Evolutionary conservation across 495 filamentous ascomycete species (phyloP), one percentile per base, ranked within the genome.

Genomic region (Podospora tetraspora): DNA sequence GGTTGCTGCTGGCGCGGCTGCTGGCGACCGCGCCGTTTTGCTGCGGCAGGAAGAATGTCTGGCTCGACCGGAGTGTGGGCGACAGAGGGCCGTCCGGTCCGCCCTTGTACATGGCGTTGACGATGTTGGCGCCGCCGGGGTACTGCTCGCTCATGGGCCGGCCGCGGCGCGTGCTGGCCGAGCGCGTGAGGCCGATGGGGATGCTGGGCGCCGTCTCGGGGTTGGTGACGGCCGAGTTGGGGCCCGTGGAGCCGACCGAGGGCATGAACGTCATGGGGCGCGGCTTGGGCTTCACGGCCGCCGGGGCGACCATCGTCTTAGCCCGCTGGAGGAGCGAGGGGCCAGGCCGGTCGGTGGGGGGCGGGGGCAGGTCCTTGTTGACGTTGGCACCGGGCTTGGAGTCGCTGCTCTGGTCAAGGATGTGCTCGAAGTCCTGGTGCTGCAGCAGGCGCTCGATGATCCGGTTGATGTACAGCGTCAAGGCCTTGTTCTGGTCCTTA

Each of bases 391-490:
- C 52, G 23, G 29, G 19, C 69, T 85, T 85, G 70, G 82, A 79
- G 68, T 90, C 86, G 32, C 82, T 84, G 11, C 86, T 85, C 73
- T 93, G 91, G 77, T 96, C 92, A 58, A 98, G 84, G 61, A 99
- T 94, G 68, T 89, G 86, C 77, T 99, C 95, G 64, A 97, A 97
- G 61, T 94, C 93, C 73, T 97, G 91, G 80, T 97, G 92, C 73
- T 95, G 90, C 56, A 99, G 84, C 21, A 99, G 86, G 23, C 95
- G 90, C 77, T 93, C 94, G 73, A 99, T 97, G 76, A 99, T 97
- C 75, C 92, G 94, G 84, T 97, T 97, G 78, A 99, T 97, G 78
- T 99, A 99, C 34, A 97, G 84, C 3, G 93, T 96, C 69, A 98
- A 81, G 58, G 95, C 95, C 78, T 97, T 99, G 82, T 98, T 98